Base-by-base conservation (phyloP, 2,329 filamentous ascomycete genomes). In the Aspergillus transmontanensis region DNA sequence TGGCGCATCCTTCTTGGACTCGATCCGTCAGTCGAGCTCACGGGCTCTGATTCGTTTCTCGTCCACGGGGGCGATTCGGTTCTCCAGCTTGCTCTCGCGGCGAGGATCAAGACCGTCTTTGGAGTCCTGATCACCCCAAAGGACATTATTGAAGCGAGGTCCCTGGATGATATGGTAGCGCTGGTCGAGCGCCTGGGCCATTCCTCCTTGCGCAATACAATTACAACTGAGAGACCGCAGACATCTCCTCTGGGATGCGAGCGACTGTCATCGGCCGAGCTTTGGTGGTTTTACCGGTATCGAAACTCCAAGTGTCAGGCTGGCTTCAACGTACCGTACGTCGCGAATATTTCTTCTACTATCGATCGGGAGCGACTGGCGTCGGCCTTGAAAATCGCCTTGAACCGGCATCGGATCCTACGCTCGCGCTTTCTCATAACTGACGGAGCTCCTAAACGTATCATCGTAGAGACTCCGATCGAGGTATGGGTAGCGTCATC, bases 11-110 rank as follows among this genome's bases (percentile, higher is more conserved):
- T 41, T 7, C 36, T 41, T 1, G 36, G 36, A 12, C 11, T 12
- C 1, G 0, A 1, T 5, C 36, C 36, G 14, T 41, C 36, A 1
- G 0, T 6, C 1, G 36, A 12, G 12, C 0, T 41, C 12, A 4
- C 36, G 14, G 16, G 36, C 16, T 12, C 16, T 1, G 36, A 41
- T 41, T 19, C 12, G 0, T 41, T 12, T 41, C 6, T 41, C 36
- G 4, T 0, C 0, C 11, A 0, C 1, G 36, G 36, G 16, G 36
- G 36, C 0, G 36, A 41, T 0, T 41, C 36, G 11, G 11, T 41
- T 10, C 16, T 19, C 12, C 36, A 41, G 36, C 36, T 41, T 19
- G 1, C 36, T 1, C 36, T 41, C 0, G 36, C 36, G 6, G 36
- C 36, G 12, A 14, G 36, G 0, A 5, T 19, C 12, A 12, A 7